Evolutionary conservation across 106 monocot species (phyloP).

Genomic region (Acorus gramineus): DNA sequence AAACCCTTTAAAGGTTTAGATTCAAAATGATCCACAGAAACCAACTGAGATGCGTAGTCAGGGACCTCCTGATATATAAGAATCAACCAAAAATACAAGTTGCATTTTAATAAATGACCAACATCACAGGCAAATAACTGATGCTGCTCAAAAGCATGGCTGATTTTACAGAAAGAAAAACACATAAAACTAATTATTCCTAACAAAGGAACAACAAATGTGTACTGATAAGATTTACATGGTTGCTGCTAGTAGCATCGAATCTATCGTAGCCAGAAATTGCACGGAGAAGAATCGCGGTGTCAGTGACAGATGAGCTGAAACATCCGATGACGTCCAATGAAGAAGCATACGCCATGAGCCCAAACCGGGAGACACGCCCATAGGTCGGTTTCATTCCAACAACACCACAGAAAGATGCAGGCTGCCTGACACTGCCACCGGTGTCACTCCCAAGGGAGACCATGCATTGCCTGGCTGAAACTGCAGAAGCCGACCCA

Average conservation of each 20-base stretch:
- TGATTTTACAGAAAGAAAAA: no score
- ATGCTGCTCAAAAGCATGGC: no score
- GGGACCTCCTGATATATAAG: slow-evolving; percentile 52
- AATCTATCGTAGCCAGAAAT: slow-evolving; percentile 82
- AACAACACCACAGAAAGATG: slow-evolving; percentile 94
- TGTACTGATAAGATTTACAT: slow-evolving; percentile 22
- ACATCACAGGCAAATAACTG: no score
- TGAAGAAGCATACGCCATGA: slow-evolving; percentile 98
- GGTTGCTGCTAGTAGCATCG: slow-evolving; percentile 80
- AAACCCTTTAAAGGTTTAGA: slow-evolving; percentile 73
- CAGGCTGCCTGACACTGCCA: slow-evolving; percentile 96
- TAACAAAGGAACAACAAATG: no score
- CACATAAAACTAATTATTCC: no score
- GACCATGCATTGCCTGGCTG: slow-evolving; percentile 80
- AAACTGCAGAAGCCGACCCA: slow-evolving; percentile 89
- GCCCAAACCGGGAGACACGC: slow-evolving; percentile 79
- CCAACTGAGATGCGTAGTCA: slow-evolving; percentile 52
- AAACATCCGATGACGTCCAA: slow-evolving; percentile 88
- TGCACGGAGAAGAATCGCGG: slow-evolving; percentile 59
- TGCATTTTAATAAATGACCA: not conserved
- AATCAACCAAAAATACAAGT: slow-evolving; percentile 3
- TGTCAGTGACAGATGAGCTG: slow-evolving; percentile 65
- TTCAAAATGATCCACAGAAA: slow-evolving; percentile 27
- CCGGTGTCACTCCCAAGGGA: slow-evolving; percentile 94
- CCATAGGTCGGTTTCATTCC: slow-evolving; percentile 97